Percentiles rank a stretch among this genome's conserved stretches.
Conservation (phyloP, 2,329 filamentous ascomycete genomes). For the Aureobasidium musti region DNA sequence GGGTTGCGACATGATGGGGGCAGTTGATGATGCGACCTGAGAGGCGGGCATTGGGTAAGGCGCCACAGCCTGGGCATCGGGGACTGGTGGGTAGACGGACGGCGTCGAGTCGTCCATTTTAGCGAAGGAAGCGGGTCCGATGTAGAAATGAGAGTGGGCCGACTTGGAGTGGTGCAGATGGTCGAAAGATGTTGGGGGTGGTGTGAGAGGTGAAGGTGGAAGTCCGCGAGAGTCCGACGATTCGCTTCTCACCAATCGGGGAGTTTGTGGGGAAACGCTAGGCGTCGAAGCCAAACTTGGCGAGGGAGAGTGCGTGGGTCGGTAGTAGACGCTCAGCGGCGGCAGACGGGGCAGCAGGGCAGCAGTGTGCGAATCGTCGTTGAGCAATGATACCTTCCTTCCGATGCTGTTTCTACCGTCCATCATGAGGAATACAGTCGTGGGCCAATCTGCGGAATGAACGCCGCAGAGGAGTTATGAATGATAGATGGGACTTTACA, state of each 20-base stretch:
- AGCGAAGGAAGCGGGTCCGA: slow-evolving; percentile 31
- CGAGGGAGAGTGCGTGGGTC: slow-evolving; percentile 41
- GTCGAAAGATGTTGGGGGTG: slow-evolving; percentile 43
- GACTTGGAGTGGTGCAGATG: slow-evolving; percentile 33
- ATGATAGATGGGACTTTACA: background rate
- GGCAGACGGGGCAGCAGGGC: slow-evolving; percentile 30
- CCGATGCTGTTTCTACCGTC: slow-evolving; percentile 55
- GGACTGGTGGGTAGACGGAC: slow-evolving; percentile 43
- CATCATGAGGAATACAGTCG: slow-evolving; percentile 46
- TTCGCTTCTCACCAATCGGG: slow-evolving; percentile 49
- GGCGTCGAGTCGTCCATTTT: slow-evolving; percentile 43
- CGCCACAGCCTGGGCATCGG: slow-evolving; percentile 39
- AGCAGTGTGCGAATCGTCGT: slow-evolving; percentile 45
- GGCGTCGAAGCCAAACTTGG: slow-evolving; percentile 52
- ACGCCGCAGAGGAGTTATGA: slow-evolving; percentile 2
- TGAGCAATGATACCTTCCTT: slow-evolving; percentile 54
- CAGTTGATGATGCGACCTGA: slow-evolving; percentile 29
- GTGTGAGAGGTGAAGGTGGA: slow-evolving; percentile 52
- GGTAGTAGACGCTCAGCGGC: slow-evolving; percentile 38
- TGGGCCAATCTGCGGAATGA: slow-evolving; percentile 11
- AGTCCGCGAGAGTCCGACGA: slow-evolving; percentile 50
- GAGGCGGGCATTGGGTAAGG: slow-evolving; percentile 40
- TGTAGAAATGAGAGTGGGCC: slow-evolving; percentile 32
- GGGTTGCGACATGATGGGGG: slow-evolving; percentile 21
- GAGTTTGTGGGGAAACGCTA: slow-evolving; percentile 50